Percentiles rank a stretch among this genome's conserved stretches.
Conservation (phyloP, 192 early-diverging fungal genomes). For the Bifiguratus adelaidae region DNA sequence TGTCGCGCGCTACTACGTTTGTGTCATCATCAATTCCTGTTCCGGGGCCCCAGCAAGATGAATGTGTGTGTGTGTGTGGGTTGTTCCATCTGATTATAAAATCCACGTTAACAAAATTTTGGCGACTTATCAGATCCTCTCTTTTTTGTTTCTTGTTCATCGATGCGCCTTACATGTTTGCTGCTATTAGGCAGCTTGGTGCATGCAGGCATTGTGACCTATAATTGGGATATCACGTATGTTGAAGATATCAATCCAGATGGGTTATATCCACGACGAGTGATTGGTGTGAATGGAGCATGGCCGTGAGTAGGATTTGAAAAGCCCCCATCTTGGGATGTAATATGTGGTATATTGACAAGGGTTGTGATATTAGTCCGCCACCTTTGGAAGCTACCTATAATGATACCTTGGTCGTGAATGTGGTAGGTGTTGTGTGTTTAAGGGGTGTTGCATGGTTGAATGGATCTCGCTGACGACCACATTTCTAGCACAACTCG, state of each 20-base stretch:
- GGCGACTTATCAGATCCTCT: constrained; percentile 5
- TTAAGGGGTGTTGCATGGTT: not conserved
- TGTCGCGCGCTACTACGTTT: no score
- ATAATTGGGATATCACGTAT: constrained; percentile 64
- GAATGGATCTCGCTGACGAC: not conserved
- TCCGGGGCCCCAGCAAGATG: no score
- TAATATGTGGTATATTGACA: not conserved
- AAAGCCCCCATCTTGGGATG: not conserved
- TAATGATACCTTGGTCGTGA: constrained; percentile 33
- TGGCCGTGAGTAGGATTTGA: constrained; percentile 39
- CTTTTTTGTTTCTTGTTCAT: not conserved
- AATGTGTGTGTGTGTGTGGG: no score
- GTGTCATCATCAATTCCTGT: no score
- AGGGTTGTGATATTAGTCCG: constrained; percentile 18
- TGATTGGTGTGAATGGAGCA: constrained; percentile 54
- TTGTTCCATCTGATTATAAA: constrained; percentile 1
- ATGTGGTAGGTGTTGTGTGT: constrained; percentile 21
- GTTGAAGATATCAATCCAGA: constrained; percentile 57
- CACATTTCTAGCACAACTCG: constrained; percentile 36
- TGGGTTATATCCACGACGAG: constrained; percentile 46
- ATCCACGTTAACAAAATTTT: not conserved
- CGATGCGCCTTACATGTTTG: constrained; percentile 7
- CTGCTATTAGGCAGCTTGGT: constrained; percentile 19
- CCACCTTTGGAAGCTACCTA: constrained; percentile 29
- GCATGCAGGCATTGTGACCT: constrained; percentile 44